Percentiles rank a stretch among this genome's conserved stretches.
These are phyloP conservation scores for Eucalyptus decipiens DNA, from an alignment of 345 rosid species.

Conservation along the genomic window DNA sequence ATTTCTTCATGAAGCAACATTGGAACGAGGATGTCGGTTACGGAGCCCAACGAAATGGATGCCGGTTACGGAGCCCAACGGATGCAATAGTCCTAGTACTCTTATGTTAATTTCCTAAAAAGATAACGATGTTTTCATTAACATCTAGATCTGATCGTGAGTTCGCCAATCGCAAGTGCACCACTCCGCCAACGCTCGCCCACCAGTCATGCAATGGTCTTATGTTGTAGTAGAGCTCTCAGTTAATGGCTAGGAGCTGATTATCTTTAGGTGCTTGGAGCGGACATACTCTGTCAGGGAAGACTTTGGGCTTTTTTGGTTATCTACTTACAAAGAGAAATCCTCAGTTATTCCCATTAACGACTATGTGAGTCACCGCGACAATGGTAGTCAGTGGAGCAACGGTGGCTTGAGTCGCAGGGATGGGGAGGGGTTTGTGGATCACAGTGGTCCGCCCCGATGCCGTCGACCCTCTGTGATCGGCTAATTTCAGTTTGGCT, in stretches of 20 bases:
- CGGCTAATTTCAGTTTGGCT: neutral
- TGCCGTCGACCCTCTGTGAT: fast-evolving
- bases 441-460: neutral
- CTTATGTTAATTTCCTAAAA: too few species aligned
- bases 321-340: neutral
- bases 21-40: too few species aligned
- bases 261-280: neutral
- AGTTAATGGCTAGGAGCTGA: neutral
- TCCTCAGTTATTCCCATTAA: neutral
- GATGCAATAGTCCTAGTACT: too few species aligned
- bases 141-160: neutral
- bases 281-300: neutral
- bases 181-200: too few species aligned
- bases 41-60: too few species aligned
- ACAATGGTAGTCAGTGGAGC: neutral
- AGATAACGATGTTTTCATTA: too few species aligned
- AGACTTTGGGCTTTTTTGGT: neutral
- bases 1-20: neutral
- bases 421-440: neutral
- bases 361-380: neutral
- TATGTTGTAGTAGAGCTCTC: neutral
- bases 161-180: neutral
- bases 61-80: neutral
- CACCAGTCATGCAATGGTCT: too few species aligned
- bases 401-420: neutral